These are phyloP conservation scores for Penicillium digitatum DNA, from an alignment of 2,329 filamentous ascomycete genomes.

Conservation along the genomic window DNA sequence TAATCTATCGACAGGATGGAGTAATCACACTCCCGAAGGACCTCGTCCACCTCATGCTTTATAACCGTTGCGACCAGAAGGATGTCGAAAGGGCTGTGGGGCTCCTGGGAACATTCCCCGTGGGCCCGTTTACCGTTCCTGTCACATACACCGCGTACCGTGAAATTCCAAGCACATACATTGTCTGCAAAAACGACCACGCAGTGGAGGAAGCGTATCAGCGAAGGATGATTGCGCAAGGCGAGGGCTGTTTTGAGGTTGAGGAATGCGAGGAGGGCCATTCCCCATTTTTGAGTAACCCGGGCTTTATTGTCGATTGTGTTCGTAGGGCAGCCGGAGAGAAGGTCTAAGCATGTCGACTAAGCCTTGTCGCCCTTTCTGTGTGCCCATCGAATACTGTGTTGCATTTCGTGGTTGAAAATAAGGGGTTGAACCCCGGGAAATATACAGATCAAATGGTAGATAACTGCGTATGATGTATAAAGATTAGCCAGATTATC, in stretches of 20 bases:
- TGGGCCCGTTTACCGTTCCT: slow-evolving; percentile 23
- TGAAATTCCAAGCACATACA: slow-evolving; percentile 31
- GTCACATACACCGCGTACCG: slow-evolving; percentile 28
- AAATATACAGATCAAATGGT: too few species aligned
- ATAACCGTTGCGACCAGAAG: slow-evolving; percentile 23
- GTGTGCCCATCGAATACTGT: too few species aligned
- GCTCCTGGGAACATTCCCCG: slow-evolving; percentile 24
- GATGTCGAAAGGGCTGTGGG: slow-evolving; percentile 25
- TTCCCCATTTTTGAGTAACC: slow-evolving; percentile 29
- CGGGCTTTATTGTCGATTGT: slow-evolving; percentile 24
- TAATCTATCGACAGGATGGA: slow-evolving; percentile 20
- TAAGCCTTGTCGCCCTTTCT: neutral
- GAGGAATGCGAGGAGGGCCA: slow-evolving; percentile 30
- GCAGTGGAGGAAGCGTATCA: slow-evolving; percentile 22
- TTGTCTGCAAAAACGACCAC: slow-evolving; percentile 28
- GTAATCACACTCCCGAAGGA: slow-evolving; percentile 19
- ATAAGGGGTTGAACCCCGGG: too few species aligned
- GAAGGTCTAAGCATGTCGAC: neutral
- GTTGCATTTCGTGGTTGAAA: too few species aligned
- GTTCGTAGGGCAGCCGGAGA: slow-evolving; percentile 26
- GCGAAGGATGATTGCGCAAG: slow-evolving; percentile 29
- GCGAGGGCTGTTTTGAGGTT: slow-evolving; percentile 23
- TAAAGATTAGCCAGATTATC: too few species aligned
- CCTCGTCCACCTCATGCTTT: slow-evolving; percentile 19
- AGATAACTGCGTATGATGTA: too few species aligned